Percentiles rank a stretch among this genome's conserved stretches.
Evolutionary conservation across 345 rosid genomes (phyloP).

Genomic region (Ceriops decandra): DNA sequence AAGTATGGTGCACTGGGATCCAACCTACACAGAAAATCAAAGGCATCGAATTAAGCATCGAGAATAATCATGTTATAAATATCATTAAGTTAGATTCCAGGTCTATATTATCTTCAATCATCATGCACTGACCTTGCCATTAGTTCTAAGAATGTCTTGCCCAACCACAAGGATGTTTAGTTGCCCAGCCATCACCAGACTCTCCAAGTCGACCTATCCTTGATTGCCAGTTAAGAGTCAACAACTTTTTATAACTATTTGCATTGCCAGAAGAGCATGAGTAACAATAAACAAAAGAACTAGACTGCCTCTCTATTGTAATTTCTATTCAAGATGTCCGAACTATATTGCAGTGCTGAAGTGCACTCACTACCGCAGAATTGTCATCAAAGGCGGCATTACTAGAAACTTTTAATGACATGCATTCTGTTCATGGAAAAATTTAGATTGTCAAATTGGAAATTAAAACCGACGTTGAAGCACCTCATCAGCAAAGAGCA

Average conservation of each 20-base stretch:
- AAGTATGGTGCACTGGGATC: slow-evolving; percentile 53
- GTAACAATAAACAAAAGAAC: too few species aligned
- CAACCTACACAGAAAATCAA: slow-evolving; percentile 18
- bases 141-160: slow-evolving; percentile 47
- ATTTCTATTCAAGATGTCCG: too few species aligned
- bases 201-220: slow-evolving; percentile 60
- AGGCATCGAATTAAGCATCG: background rate
- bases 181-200: slow-evolving; percentile 48
- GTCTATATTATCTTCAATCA: too few species aligned
- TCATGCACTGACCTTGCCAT: slow-evolving; percentile 37
- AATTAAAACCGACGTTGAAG: background rate
- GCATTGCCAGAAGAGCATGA: background rate
- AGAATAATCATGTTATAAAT: too few species aligned
- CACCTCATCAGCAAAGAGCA: slow-evolving; percentile 71
- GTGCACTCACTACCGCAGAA: too few species aligned
- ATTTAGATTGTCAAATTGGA: background rate
- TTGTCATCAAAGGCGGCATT: too few species aligned
- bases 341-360: too few species aligned
- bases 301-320: too few species aligned
- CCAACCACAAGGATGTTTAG: slow-evolving; percentile 51
- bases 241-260: background rate
- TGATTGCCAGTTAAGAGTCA: slow-evolving; percentile 1
- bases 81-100: too few species aligned
- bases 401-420: too few species aligned
- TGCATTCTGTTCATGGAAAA: background rate